Conservation (phyloP, 345 rosid species). For the Moricandia arvensis region DNA sequence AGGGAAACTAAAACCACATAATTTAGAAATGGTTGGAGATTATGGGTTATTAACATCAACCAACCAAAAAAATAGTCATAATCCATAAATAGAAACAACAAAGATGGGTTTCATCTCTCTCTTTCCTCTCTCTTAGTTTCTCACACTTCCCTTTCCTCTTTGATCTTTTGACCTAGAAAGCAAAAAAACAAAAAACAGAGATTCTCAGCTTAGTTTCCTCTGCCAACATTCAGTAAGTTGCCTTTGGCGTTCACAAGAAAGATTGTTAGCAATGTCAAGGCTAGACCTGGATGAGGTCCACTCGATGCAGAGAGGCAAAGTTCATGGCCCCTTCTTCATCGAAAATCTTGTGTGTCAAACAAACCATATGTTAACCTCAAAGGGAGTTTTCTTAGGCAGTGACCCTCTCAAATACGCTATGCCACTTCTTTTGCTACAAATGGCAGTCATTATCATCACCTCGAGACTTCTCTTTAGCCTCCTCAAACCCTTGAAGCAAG, state of each 20-base stretch:
- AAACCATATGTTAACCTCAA: slow-evolving; percentile 25
- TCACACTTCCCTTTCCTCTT: slow-evolving; percentile 4
- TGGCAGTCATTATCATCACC: slow-evolving; percentile 32
- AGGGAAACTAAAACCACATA: slow-evolving; percentile 18
- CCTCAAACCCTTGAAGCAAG: slow-evolving; percentile 39
- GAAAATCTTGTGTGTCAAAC: slow-evolving; percentile 30
- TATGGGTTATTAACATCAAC: slow-evolving; percentile 24
- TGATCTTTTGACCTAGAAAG: not conserved
- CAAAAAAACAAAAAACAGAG: not conserved
- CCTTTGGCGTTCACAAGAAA: slow-evolving; percentile 4
- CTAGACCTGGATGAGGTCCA: not conserved
- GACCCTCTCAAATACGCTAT: slow-evolving; percentile 33
- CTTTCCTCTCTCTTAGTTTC: not conserved
- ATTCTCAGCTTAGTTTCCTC: slow-evolving; percentile 6
- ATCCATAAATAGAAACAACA: slow-evolving; percentile 30
- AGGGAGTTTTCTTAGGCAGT: slow-evolving; percentile 33
- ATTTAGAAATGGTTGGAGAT: slow-evolving; percentile 18
- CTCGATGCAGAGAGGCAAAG: slow-evolving; percentile 29
- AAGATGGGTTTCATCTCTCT: slow-evolving; percentile 18
- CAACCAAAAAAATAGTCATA: slow-evolving; percentile 32
- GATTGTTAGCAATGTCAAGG: slow-evolving; percentile 12
- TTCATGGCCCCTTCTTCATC: slow-evolving; percentile 26
- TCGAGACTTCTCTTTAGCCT: slow-evolving; percentile 25
- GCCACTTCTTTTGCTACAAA: slow-evolving; percentile 37
- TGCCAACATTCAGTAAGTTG: not conserved